A percentile compares a stretch with the other conserved stretches of the same genome.
These are phyloP conservation scores for Mycena latifolia DNA, from an alignment of 768 basidiomycete genomes.

Conservation along the genomic window DNA sequence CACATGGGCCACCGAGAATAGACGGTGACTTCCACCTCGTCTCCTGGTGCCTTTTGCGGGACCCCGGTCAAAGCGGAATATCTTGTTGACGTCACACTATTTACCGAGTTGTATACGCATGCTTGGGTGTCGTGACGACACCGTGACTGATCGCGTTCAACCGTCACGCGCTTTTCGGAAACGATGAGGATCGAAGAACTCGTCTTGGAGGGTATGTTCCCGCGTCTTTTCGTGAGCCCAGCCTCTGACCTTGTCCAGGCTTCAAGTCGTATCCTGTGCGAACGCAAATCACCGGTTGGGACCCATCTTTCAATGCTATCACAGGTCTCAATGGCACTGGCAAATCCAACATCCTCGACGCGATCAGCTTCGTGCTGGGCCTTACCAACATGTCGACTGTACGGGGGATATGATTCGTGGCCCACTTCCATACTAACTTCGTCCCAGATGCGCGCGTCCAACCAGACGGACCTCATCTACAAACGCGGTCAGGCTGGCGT, in stretches of 20 bases:
- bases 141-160: no score
- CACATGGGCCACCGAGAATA: no score
- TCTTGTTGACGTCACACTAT: neutral
- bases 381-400: constrained; percentile 98
- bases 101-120: no score
- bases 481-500: constrained; percentile 98
- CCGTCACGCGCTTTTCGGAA: no score
- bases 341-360: constrained; percentile 99
- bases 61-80: neutral
- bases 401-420: constrained; percentile 41
- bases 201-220: constrained; percentile 83
- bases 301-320: constrained; percentile 98
- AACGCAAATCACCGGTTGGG: constrained; percentile 97
- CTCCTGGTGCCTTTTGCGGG: neutral
- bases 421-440: constrained; percentile 3
- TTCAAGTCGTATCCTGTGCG: constrained; percentile 99
- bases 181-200: constrained; percentile 98
- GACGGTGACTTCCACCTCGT: no score
- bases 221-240: neutral
- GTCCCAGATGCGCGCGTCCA: constrained; percentile 89
- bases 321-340: constrained; percentile 96
- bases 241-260: constrained; percentile 57
- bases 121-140: no score
- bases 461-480: constrained; percentile 98
- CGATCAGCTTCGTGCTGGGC: constrained; percentile 98